Evolutionary conservation across 1,284 basidiomycete genomes (phyloP).

Genomic region (Tetrapyrgos nigripes): DNA sequence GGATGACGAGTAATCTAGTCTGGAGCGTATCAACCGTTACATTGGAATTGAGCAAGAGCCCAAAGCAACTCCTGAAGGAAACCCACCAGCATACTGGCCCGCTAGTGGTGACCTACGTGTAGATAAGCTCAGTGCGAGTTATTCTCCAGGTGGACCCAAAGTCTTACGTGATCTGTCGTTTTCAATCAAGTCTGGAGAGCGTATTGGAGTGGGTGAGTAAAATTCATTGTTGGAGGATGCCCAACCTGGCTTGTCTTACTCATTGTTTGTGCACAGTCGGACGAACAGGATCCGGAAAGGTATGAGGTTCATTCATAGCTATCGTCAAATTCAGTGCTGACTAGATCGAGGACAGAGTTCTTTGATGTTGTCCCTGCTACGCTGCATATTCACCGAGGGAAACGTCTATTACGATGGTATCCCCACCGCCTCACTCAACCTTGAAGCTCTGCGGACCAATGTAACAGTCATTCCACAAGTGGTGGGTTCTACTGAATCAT

Average conservation of each 20-base stretch:
- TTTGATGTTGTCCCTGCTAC: constrained; percentile 44
- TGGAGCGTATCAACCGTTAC: constrained; percentile 69
- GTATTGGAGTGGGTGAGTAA: constrained; percentile 50
- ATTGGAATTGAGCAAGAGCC: constrained; percentile 63
- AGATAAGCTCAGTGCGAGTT: constrained; percentile 55
- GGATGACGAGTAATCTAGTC: constrained; percentile 39
- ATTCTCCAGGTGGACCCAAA: constrained; percentile 46
- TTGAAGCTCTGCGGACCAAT: constrained; percentile 54
- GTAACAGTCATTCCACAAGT: constrained; percentile 52
- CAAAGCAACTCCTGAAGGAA: constrained; percentile 41
- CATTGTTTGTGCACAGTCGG: constrained; percentile 44
- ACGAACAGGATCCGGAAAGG: constrained; percentile 68
- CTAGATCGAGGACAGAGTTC: constrained; percentile 28
- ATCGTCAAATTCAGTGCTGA: not conserved
- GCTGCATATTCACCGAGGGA: constrained; percentile 50
- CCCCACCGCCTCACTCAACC: constrained; percentile 46
- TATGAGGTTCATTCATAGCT: constrained; percentile 11
- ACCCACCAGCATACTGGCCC: constrained; percentile 74
- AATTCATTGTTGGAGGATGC: not conserved
- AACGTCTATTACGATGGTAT: constrained; percentile 48
- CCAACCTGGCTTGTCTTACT: not conserved
- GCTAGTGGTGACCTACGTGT: constrained; percentile 63
- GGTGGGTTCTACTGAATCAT: constrained; percentile 18
- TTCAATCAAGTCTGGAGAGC: constrained; percentile 51
- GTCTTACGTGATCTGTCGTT: constrained; percentile 54